These are phyloP conservation scores for Wilcoxina mikolae DNA, from an alignment of 495 filamentous ascomycete species.

Conservation along the genomic window DNA sequence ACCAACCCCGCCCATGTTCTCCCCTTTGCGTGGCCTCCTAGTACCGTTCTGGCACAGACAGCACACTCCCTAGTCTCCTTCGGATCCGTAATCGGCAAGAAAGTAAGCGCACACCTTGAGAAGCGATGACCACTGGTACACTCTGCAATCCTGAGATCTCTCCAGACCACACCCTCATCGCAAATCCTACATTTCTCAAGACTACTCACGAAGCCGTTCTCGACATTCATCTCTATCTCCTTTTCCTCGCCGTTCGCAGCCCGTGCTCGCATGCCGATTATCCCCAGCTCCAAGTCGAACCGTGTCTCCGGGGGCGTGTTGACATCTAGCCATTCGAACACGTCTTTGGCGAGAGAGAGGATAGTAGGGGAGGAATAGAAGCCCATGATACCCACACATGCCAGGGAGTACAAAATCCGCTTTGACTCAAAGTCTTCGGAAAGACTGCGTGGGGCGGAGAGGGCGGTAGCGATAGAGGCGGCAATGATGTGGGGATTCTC, in stretches of 20 bases:
- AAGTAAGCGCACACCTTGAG: slow-evolving; percentile 26
- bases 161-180: slow-evolving; percentile 22
- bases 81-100: slow-evolving; percentile 26
- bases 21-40: slow-evolving; percentile 9
- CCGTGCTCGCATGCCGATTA: neutral
- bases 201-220: slow-evolving; percentile 23
- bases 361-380: slow-evolving; percentile 21
- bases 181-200: slow-evolving; percentile 25
- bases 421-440: slow-evolving; percentile 1
- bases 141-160: slow-evolving; percentile 25
- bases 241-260: neutral
- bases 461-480: slow-evolving; percentile 20
- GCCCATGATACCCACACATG: slow-evolving; percentile 25
- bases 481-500: slow-evolving; percentile 25
- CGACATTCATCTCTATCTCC: neutral
- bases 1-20: slow-evolving; percentile 17
- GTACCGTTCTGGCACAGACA: slow-evolving; percentile 24
- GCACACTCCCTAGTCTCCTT: slow-evolving; percentile 24
- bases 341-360: slow-evolving; percentile 18
- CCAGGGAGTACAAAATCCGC: slow-evolving; percentile 24
- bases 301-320: slow-evolving; percentile 1
- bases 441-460: slow-evolving; percentile 8
- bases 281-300: slow-evolving; percentile 1
- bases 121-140: slow-evolving; percentile 26
- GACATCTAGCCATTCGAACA: slow-evolving; percentile 21